Percentiles rank a stretch among this genome's conserved stretches.
phyloP scores from a whole-genome alignment of 192 early-diverging fungal genomes.

The Coemansia sp. region DNA sequence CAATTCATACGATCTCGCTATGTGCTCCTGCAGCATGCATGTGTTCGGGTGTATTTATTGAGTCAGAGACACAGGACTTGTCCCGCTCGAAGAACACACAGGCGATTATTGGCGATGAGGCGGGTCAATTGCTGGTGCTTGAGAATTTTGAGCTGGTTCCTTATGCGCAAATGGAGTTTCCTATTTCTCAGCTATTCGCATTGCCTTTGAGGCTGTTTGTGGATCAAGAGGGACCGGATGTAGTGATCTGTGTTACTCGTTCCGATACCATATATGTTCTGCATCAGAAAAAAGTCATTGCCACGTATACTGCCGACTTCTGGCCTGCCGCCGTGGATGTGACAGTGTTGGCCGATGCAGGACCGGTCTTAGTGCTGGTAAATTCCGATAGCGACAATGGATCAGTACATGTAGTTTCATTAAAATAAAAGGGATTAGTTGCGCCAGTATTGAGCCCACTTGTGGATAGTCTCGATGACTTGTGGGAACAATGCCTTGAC shows the following conservation, averaged over 20 bases:
- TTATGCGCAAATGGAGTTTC: conserved; percentile 32
- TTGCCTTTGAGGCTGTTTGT: conserved; percentile 22
- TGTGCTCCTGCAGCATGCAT: conserved; percentile 19
- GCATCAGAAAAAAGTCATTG: conserved; percentile 17
- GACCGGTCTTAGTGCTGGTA: conserved; percentile 24
- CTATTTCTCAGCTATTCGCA: conserved; percentile 20
- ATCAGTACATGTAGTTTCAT: too few species aligned
- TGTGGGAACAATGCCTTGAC: conserved; percentile 95
- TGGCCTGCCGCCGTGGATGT: conserved; percentile 34
- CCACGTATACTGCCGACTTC: conserved; percentile 21
- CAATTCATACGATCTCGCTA: conserved; percentile 22
- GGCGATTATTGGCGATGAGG: conserved; percentile 38
- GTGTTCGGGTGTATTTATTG: conserved; percentile 27
- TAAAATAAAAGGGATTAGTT: conserved; percentile 12
- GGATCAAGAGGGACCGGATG: conserved; percentile 16
- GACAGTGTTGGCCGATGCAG: background rate
- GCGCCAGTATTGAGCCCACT: conserved; percentile 85
- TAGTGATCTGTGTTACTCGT: conserved; percentile 39
- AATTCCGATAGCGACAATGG: conserved; percentile 1
- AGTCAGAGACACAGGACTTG: background rate
- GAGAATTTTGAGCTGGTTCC: conserved; percentile 33
- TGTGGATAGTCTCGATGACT: conserved; percentile 97
- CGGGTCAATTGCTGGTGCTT: conserved; percentile 26
- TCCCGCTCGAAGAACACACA: conserved; percentile 6
- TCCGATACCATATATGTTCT: conserved; percentile 40